Conservation (phyloP, 495 filamentous ascomycete species). For the Tuber microsphaerosporum region DNA sequence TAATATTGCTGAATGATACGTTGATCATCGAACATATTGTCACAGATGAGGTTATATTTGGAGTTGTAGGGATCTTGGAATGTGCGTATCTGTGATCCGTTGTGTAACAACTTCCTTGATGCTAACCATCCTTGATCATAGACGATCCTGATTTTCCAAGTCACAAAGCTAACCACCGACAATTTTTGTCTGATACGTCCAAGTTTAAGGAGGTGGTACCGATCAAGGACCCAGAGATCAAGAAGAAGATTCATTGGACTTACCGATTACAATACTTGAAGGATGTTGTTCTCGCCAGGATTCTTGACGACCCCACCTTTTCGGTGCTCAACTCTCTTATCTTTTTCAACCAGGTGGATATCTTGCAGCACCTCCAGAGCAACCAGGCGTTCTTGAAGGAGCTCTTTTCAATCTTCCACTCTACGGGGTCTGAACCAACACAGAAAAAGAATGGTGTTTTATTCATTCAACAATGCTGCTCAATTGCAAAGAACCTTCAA, state of each 20-base stretch:
- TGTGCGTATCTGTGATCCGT: slow-evolving; percentile 49
- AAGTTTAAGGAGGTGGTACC: slow-evolving; percentile 93
- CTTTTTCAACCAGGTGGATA: slow-evolving; percentile 98
- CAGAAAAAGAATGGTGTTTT: slow-evolving; percentile 89
- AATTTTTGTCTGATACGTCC: slow-evolving; percentile 79
- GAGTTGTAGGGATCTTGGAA: slow-evolving; percentile 92
- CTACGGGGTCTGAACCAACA: slow-evolving; percentile 54
- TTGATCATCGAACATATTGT: slow-evolving; percentile 89
- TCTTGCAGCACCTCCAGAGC: slow-evolving; percentile 80
- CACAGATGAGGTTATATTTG: slow-evolving; percentile 77
- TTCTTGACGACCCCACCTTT: slow-evolving; percentile 95
- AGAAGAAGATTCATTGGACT: slow-evolving; percentile 88
- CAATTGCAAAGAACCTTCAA: slow-evolving; percentile 89
- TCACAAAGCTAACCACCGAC: slow-evolving; percentile 94
- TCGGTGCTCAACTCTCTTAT: slow-evolving; percentile 96
- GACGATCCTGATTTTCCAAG: slow-evolving; percentile 97
- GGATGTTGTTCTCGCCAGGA: slow-evolving; percentile 91
- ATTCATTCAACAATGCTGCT: slow-evolving; percentile 94
- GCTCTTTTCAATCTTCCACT: slow-evolving; percentile 80
- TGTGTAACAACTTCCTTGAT: slow-evolving; percentile 23
- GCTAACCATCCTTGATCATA: slow-evolving; percentile 39
- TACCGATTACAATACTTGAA: slow-evolving; percentile 97
- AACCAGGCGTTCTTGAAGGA: slow-evolving; percentile 73
- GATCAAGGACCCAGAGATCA: slow-evolving; percentile 71
- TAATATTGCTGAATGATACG: slow-evolving; percentile 90